Conservation (phyloP, 805 yeast species). For the Saccharomycopsis malanga region DNA sequence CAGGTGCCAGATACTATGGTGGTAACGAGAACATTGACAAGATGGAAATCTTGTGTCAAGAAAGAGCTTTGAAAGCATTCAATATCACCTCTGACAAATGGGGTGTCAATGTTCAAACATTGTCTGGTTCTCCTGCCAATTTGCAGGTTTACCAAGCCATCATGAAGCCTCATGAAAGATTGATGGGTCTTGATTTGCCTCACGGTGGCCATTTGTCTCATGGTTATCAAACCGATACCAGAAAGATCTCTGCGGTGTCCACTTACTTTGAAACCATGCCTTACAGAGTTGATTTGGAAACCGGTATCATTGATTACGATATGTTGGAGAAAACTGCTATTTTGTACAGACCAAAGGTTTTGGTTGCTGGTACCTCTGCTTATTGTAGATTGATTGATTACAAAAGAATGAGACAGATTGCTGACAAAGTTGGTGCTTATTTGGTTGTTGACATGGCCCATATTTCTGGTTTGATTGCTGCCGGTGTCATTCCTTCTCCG, state of each 20-base stretch:
- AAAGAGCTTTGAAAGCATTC: slow-evolving; percentile 84
- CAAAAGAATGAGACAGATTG: slow-evolving; percentile 81
- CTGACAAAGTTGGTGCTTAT: slow-evolving; percentile 90
- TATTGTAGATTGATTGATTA: slow-evolving; percentile 88
- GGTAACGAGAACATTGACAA: slow-evolving; percentile 93
- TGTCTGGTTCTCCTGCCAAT: slow-evolving; percentile 96
- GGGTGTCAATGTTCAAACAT: slow-evolving; percentile 97
- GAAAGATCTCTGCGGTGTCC: slow-evolving; percentile 86
- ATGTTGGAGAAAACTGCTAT: slow-evolving; percentile 73
- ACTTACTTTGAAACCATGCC: slow-evolving; percentile 98
- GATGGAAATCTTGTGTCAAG: slow-evolving; percentile 84
- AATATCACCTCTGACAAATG: slow-evolving; percentile 68
- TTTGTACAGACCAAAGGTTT: slow-evolving; percentile 87
- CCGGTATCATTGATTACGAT: slow-evolving; percentile 92
- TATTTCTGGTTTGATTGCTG: slow-evolving; percentile 91
- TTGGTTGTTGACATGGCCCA: slow-evolving; percentile 95
- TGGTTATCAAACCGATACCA: slow-evolving; percentile 87
- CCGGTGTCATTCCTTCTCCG: slow-evolving; percentile 86
- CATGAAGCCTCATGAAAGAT: slow-evolving; percentile 81
- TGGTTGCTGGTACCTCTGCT: slow-evolving; percentile 97
- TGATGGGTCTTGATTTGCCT: slow-evolving; percentile 97
- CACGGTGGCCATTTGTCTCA: slow-evolving; percentile 98
- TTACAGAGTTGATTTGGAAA: slow-evolving; percentile 75
- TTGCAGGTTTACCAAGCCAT: slow-evolving; percentile 86
- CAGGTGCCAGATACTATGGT: slow-evolving; percentile 96